Conservation (phyloP, 768 basidiomycete genomes). For the Astraeus odoratus region DNA sequence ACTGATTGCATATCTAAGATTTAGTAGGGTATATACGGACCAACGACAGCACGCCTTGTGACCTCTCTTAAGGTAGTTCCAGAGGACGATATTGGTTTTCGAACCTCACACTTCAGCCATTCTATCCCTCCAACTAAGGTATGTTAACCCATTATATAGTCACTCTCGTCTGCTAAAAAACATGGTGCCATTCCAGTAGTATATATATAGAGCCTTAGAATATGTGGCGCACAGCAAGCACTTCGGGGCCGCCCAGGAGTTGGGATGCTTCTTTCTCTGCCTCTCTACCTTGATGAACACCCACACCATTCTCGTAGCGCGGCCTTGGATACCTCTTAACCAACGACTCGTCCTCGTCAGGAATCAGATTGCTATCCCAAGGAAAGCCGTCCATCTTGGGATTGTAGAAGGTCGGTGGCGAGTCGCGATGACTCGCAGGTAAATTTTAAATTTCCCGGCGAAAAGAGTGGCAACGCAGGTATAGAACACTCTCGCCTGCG, state of each 20-base stretch:
- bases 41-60: too few species aligned
- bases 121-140: too few species aligned
- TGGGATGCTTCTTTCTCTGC: not conserved
- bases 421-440: too few species aligned
- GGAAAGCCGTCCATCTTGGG: conserved; percentile 5
- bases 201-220: not conserved
- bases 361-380: not conserved
- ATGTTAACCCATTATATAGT: too few species aligned
- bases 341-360: conserved; percentile 1
- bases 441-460: not conserved
- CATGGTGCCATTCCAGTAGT: not conserved
- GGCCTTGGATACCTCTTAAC: conserved; percentile 5
- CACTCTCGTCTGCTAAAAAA: too few species aligned
- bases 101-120: too few species aligned
- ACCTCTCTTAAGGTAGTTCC: too few species aligned
- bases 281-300: not conserved
- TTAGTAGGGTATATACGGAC: too few species aligned
- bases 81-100: too few species aligned
- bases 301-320: not conserved
- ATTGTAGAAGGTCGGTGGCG: not conserved
- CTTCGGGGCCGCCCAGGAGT: conserved; percentile 5
- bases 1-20: not conserved
- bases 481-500: not conserved
- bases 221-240: conserved; percentile 2
- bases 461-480: not conserved